Base-by-base conservation (phyloP, 2,329 filamentous ascomycete species). In the Fusarium sublunatum region DNA sequence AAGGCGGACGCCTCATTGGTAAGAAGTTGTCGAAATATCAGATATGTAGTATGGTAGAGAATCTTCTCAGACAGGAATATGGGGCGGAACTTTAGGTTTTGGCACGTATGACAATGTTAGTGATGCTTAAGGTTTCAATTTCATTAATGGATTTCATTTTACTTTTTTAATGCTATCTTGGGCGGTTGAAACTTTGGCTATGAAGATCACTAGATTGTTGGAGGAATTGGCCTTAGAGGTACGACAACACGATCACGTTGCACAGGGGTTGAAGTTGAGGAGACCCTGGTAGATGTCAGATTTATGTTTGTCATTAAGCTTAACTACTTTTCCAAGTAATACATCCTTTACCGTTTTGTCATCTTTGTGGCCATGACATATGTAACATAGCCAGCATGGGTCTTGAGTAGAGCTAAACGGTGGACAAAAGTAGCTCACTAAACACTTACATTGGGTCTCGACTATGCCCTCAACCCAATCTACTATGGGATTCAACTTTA, bases 261-360 rank as follows among this genome's bases (percentile, higher is more conserved):
- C 11, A 55, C 47, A 53, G 7, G 24, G 24, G 25, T n/a, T 12
- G 7, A 28, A 26, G 6, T 52, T 31, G 22, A 43, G 11, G 15
- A 38, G 29, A 38, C 9, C 29, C 6, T 7, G 3, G 19, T 29
- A 36, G 22, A 29, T 31, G 31, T 24, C 24, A 53, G n/a, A 24
- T 28, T 38, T 24, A 32, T 24, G 15, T 4, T 44, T 28, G n/a
- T 2, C 24, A 13, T 43, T 55, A 55, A 55, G 38, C 47, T 34
- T 53, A 32, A 7, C 15, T 44, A 19, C 25, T 7, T 38, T 24
- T 29, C 19, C 31, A 5, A 32, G 12, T 2, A 32, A 13, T 13
- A 13, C 10, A 5, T 13, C 11, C 9, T 32, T 19, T 19, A 19
- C 11, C 11, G 11, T 32, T 11, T 5, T 32, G 7, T 29, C 28